Evolutionary conservation across 2,329 filamentous ascomycete genomes (phyloP).

Genomic region (Aspergillus calidoustus): DNA sequence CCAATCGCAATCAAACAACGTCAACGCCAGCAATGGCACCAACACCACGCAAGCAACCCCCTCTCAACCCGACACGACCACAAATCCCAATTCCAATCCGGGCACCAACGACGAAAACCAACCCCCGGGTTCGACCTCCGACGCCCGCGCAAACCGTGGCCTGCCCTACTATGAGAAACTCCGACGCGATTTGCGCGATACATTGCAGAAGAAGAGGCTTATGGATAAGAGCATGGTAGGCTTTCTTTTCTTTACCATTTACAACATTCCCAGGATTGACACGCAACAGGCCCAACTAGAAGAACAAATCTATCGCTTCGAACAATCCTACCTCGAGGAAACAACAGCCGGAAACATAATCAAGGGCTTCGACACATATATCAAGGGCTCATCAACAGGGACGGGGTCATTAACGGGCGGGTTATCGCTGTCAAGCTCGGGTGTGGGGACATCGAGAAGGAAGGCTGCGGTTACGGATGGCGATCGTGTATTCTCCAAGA

Average conservation of each 20-base stretch:
- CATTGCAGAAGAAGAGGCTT: conserved; percentile 67
- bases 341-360: conserved; percentile 92
- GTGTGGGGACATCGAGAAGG: conserved; percentile 38
- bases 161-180: conserved; percentile 75
- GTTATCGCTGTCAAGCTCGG: conserved; percentile 35
- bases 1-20: background rate
- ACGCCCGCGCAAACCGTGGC: conserved; percentile 45
- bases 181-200: conserved; percentile 68
- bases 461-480: conserved; percentile 51
- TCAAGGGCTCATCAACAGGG: conserved; percentile 77
- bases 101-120: conserved; percentile 23
- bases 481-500: conserved; percentile 54
- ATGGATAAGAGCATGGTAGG: conserved; percentile 65
- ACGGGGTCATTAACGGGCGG: conserved; percentile 37
- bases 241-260: background rate
- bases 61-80: conserved; percentile 18
- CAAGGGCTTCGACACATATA: conserved; percentile 96
- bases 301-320: conserved; percentile 81
- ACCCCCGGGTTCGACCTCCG: conserved; percentile 14
- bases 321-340: conserved; percentile 87
- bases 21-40: conserved; percentile 5
- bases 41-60: conserved; percentile 14
- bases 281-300: conserved; percentile 63
- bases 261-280: background rate
- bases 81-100: conserved; percentile 23